Percentiles rank a stretch among this genome's conserved stretches.
phyloP scores from a whole-genome alignment of 768 basidiomycete species.

The Serendipita sp. region DNA sequence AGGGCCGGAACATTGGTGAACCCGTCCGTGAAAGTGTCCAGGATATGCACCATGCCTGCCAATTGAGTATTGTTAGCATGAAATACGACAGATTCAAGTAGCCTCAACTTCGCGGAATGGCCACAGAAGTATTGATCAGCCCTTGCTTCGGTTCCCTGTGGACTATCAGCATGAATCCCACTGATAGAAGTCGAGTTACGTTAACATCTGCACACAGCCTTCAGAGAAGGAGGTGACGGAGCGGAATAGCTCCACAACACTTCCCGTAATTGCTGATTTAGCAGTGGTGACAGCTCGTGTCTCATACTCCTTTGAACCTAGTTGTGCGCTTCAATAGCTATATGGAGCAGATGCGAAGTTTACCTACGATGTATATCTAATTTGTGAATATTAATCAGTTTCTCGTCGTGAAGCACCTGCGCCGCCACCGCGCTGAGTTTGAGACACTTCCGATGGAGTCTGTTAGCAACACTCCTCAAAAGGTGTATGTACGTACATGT shows the following conservation, averaged over 20 bases:
- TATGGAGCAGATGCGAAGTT: background rate
- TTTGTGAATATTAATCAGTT: constrained; percentile 26
- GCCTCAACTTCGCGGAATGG: constrained; percentile 30
- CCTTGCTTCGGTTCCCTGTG: constrained; percentile 28
- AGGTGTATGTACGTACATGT: constrained; percentile 22
- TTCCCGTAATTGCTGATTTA: constrained; percentile 25
- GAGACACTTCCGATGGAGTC: constrained; percentile 25
- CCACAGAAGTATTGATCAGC: constrained; percentile 31
- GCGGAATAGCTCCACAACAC: constrained; percentile 33
- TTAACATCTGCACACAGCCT: constrained; percentile 33
- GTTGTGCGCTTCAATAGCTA: background rate
- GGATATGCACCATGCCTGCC: constrained; percentile 29
- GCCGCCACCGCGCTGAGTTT: constrained; percentile 41
- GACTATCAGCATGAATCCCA: background rate
- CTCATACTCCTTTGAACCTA: constrained; percentile 32
- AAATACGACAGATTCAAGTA: background rate
- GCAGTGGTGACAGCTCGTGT: constrained; percentile 25
- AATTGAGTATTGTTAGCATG: background rate
- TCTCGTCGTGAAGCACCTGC: constrained; percentile 31
- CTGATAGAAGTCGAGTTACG: constrained; percentile 17
- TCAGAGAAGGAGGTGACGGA: constrained; percentile 33
- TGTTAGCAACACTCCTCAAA: background rate
- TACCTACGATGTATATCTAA: constrained; percentile 36
- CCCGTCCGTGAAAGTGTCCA: constrained; percentile 30
- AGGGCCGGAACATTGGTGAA: constrained; percentile 28